Conservation (phyloP, 805 yeast genomes). For the Kazachstania viticola region DNA sequence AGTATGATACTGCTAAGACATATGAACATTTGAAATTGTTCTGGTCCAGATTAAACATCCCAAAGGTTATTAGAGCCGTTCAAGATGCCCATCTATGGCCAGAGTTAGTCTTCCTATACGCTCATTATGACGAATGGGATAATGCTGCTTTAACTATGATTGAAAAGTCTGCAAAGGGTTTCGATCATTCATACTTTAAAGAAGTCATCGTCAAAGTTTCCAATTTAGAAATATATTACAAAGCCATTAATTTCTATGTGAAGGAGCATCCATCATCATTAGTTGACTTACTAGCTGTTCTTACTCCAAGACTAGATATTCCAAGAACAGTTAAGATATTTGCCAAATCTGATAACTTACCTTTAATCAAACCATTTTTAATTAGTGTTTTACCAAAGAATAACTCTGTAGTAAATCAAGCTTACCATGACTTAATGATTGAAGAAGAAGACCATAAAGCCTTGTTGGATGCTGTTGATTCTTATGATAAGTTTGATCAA, state of each 20-base stretch:
- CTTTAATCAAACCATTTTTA: conserved; percentile 89
- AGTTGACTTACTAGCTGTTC: conserved; percentile 72
- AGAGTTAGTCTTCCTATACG: conserved; percentile 88
- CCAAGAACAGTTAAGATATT: conserved; percentile 92
- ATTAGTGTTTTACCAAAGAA: conserved; percentile 85
- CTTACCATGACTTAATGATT: conserved; percentile 87
- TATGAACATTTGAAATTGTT: conserved; percentile 94
- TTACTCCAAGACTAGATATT: conserved; percentile 83
- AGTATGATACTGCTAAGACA: conserved; percentile 79
- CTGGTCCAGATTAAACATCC: conserved; percentile 97
- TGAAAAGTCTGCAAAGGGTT: conserved; percentile 85
- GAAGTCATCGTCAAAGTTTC: conserved; percentile 91
- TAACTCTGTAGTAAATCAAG: conserved; percentile 82
- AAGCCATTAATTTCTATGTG: conserved; percentile 91
- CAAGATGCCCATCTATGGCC: conserved; percentile 94
- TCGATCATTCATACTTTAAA: conserved; percentile 89
- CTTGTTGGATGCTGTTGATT: conserved; percentile 73
- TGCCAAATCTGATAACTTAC: conserved; percentile 90
- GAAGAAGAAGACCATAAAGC: conserved; percentile 96
- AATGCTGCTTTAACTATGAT: conserved; percentile 95
- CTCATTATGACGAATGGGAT: conserved; percentile 99
- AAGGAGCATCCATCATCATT: conserved; percentile 84
- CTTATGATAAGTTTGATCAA: conserved; percentile 84
- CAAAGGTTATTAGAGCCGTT: conserved; percentile 89
- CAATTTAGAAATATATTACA: conserved; percentile 91